phyloP scores from a whole-genome alignment of 176 grass and related monocot genomes.

The Avena sativa region DNA sequence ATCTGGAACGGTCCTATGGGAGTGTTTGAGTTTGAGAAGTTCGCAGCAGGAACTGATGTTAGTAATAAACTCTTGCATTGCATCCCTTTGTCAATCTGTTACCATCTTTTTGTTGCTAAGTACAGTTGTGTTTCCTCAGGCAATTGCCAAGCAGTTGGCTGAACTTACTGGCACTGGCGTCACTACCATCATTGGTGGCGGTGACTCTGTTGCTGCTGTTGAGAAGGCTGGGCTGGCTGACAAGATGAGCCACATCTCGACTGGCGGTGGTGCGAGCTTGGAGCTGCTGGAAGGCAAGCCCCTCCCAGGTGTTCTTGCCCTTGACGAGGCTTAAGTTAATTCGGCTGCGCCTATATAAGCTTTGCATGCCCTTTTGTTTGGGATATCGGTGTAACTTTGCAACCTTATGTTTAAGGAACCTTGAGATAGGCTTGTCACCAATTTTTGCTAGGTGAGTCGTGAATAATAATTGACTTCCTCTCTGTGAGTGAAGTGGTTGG shows the following conservation, averaged over 20 bases:
- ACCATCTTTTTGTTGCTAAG: background rate
- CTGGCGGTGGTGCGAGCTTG: conserved; percentile 86
- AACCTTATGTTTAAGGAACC: conserved; percentile 38
- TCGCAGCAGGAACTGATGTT: conserved; percentile 88
- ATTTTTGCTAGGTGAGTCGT: conserved; percentile 60
- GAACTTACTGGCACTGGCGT: conserved; percentile 76
- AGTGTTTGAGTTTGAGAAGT: conserved; percentile 97
- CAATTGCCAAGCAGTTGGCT: conserved; percentile 91
- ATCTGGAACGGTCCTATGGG: conserved; percentile 99
- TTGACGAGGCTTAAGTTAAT: conserved; percentile 73
- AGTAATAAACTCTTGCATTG: background rate
- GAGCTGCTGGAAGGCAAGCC: conserved; percentile 93
- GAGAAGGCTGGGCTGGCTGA: conserved; percentile 90
- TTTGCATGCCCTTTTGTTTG: conserved; percentile 28
- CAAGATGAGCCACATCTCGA: conserved; percentile 99
- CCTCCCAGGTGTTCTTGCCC: conserved; percentile 92
- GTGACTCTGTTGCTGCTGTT: conserved; percentile 92
- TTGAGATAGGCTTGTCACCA: conserved; percentile 53
- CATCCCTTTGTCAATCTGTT: background rate
- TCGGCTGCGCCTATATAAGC: conserved; percentile 6
- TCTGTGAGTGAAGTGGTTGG: conserved; percentile 28
- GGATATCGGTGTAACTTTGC: conserved; percentile 41
- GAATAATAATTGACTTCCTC: conserved; percentile 55
- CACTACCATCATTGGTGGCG: conserved; percentile 91
- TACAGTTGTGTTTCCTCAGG: conserved; percentile 38